These are phyloP conservation scores for Colletotrichum chlorophyti DNA, from an alignment of 2,329 filamentous ascomycete genomes.

Conservation along the genomic window DNA sequence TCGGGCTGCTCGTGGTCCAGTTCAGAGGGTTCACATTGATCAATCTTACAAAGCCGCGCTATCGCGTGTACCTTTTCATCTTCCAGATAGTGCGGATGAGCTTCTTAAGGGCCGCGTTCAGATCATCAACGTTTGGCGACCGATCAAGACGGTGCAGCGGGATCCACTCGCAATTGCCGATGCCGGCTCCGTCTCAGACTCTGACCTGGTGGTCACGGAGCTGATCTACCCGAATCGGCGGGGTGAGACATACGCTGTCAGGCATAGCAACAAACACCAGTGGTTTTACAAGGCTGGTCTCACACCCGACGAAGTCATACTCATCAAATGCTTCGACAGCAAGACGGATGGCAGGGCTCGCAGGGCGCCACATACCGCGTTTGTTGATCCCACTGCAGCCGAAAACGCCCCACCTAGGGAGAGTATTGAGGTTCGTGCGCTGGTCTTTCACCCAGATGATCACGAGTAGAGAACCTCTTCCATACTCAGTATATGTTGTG, in stretches of 20 bases:
- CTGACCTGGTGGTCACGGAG: conserved; percentile 54
- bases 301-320: conserved; percentile 57
- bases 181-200: conserved; percentile 54
- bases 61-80: conserved; percentile 49
- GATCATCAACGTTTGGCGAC: conserved; percentile 62
- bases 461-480: no score
- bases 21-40: conserved; percentile 61
- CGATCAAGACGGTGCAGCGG: conserved; percentile 56
- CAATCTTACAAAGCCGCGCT: conserved; percentile 53
- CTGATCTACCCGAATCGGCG: conserved; percentile 58
- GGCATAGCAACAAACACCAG: conserved; percentile 47
- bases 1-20: conserved; percentile 46
- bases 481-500: no score
- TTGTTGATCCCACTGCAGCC: conserved; percentile 51
- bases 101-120: conserved; percentile 54
- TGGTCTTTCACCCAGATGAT: conserved; percentile 58
- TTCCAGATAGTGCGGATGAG: conserved; percentile 50
- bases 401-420: conserved; percentile 57
- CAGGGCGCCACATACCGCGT: conserved; percentile 62
- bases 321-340: conserved; percentile 69
- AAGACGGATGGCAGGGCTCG: conserved; percentile 60
- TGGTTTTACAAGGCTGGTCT: conserved; percentile 62
- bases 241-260: conserved; percentile 57
- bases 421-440: conserved; percentile 63
- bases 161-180: conserved; percentile 63